Evolutionary conservation across 768 basidiomycete species (phyloP), one percentile per base, ranked within the genome.

Genomic region (Fomitopsis pulvina): DNA sequence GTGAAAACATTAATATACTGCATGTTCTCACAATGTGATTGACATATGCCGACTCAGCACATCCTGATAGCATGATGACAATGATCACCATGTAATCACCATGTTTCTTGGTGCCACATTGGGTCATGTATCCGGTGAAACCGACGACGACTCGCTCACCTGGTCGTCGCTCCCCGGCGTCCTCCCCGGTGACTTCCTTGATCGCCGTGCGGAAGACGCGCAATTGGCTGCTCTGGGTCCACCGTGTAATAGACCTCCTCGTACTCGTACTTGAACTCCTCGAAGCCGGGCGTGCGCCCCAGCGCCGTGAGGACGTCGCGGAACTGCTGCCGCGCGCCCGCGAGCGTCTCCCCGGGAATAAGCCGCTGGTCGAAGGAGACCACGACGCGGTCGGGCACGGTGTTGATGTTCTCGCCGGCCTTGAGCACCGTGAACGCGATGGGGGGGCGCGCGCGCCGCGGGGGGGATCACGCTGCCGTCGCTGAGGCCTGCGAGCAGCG

Each of bases 321-420:
- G 41, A 50, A 28, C 41, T 41, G 41, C n/a, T 24, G 2, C 3
- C 48, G 48, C 18, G 48, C 48, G 39, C 24, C 41, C 12, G 32
- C 48, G 25, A 50, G 48, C 48, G 48, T 50, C 41, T 50, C 48
- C 7, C 48, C 48, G 4, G 48, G 48, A 27, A 50, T 41, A 41
- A 50, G 48, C 5, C 48, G 48, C 16, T 41, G 40, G 48, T 50
- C 48, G 41, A 50, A 50, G 18, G 48, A 41, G 22, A 50, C 27
- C 3, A 21, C 29, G 7, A 28, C 40, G 41, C 21, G 9, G 48
- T 30, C 41, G 21, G 48, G 41, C 21, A 50, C 41, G 28, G 48
- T n/a, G 29, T 50, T 50, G 41, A 44, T 34, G 41, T 50, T 50
- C 10, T 34, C 26, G 2, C 48, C 48, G 5, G 41, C 48, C 9